Conservation (phyloP, 768 basidiomycete genomes). For the Trametes villosa region DNA sequence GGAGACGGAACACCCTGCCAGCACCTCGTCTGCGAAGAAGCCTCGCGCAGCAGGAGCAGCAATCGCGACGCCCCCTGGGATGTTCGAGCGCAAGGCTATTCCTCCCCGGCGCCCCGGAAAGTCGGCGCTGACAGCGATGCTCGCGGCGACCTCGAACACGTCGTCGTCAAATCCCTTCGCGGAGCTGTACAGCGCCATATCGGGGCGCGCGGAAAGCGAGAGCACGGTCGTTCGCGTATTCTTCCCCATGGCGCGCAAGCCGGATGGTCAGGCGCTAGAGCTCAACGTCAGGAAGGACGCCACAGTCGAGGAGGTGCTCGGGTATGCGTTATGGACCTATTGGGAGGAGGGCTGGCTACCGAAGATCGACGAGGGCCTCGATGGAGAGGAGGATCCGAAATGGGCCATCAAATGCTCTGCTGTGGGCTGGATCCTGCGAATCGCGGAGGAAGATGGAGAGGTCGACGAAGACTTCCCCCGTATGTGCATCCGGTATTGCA, state of each 20-base stretch:
- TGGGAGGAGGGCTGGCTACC: conserved; percentile 89
- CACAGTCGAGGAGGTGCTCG: conserved; percentile 94
- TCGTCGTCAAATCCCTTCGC: conserved; percentile 82
- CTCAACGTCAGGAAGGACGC: conserved; percentile 85
- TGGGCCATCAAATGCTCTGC: conserved; percentile 65
- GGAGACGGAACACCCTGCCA: conserved; percentile 21
- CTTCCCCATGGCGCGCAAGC: conserved; percentile 79
- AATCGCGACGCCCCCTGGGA: conserved; percentile 21
- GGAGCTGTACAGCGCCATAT: conserved; percentile 84
- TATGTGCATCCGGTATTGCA: conserved; percentile 43
- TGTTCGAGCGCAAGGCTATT: conserved; percentile 60
- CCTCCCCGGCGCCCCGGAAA: conserved; percentile 45
- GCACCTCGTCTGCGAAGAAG: conserved; percentile 23
- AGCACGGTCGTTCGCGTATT: conserved; percentile 74
- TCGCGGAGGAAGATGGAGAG: conserved; percentile 96
- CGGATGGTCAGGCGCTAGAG: conserved; percentile 63
- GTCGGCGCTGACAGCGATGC: conserved; percentile 75
- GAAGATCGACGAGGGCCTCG: conserved; percentile 68
- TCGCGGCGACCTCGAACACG: conserved; percentile 66
- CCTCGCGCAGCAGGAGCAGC: conserved; percentile 2
- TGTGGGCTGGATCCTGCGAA: conserved; percentile 89
- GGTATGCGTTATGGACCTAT: conserved; percentile 89
- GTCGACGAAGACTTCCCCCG: conserved; percentile 99
- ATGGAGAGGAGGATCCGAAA: conserved; percentile 63
- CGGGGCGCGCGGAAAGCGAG: conserved; percentile 67